Evolutionary conservation across 768 basidiomycete genomes (phyloP).

Genomic region (Amanita rubescens): DNA sequence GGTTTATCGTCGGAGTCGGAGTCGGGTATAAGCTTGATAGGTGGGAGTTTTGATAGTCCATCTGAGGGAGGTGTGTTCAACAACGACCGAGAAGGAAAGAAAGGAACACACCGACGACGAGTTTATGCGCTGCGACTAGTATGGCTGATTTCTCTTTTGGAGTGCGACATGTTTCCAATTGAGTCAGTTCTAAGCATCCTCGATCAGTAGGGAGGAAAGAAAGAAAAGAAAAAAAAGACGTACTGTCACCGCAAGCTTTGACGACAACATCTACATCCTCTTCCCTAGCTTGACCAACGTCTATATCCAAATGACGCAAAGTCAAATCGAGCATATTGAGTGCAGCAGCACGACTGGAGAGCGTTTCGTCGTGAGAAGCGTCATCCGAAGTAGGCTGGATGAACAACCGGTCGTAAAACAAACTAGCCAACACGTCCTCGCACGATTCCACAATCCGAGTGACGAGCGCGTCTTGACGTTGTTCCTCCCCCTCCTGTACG

Average conservation of each 20-base stretch:
- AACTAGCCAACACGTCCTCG: slow-evolving; percentile 60
- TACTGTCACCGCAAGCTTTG: too few relatives aligned
- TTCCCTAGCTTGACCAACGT: slow-evolving; percentile 47
- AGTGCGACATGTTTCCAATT: slow-evolving; percentile 35
- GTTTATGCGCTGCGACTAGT: slow-evolving; percentile 78
- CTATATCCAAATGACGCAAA: slow-evolving; percentile 84
- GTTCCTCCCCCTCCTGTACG: too few relatives aligned
- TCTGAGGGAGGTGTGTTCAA: slow-evolving; percentile 39
- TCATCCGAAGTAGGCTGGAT: slow-evolving; percentile 63
- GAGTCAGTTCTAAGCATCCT: slow-evolving; percentile 42
- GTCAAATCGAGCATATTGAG: slow-evolving; percentile 86
- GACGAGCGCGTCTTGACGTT: too few relatives aligned
- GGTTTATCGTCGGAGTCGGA: slow-evolving; percentile 19
- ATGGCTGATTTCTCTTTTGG: slow-evolving; percentile 77
- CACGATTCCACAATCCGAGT: slow-evolving; percentile 66
- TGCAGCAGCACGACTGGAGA: slow-evolving; percentile 85
- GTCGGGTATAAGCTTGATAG: slow-evolving; percentile 66
- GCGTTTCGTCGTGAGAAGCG: slow-evolving; percentile 79
- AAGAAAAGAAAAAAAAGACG: too few relatives aligned
- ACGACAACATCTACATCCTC: slow-evolving; percentile 42
- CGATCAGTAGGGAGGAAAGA: too few relatives aligned
- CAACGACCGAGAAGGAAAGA: not conserved
- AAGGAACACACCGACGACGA: slow-evolving; percentile 65
- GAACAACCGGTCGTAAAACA: slow-evolving; percentile 92
- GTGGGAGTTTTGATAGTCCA: slow-evolving; percentile 67